Evolutionary conservation across 75 land plant species (phyloP).

Genomic region (Selaginella moellendorffii): DNA sequence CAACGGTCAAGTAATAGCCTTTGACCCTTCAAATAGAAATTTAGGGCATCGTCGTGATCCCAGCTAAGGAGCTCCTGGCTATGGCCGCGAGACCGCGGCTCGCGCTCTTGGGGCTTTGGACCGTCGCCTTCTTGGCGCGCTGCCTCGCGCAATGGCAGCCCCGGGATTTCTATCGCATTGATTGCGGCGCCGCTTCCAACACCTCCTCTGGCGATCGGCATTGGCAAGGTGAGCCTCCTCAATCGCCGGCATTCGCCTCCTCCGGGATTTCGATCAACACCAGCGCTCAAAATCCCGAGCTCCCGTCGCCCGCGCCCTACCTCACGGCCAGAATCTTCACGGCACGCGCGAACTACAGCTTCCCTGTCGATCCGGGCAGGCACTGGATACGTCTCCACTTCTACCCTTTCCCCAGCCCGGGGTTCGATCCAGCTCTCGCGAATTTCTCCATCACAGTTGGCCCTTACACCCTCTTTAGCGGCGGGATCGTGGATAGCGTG

Average conservation of each 20-base stretch:
- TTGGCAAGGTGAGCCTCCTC: neutral
- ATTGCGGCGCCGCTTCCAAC: neutral
- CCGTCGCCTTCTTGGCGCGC: no score
- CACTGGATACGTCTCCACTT: slow-evolving; percentile 50
- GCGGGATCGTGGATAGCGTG: neutral
- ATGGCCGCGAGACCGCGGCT: no score
- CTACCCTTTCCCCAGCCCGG: slow-evolving; percentile 33
- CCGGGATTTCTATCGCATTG: neutral
- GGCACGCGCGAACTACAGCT: slow-evolving; percentile 21
- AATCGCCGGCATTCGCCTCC: neutral
- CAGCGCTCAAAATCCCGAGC: slow-evolving; percentile 31
- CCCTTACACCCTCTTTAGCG: neutral
- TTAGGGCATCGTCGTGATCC: no score
- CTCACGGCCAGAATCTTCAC: slow-evolving; percentile 45
- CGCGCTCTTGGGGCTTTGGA: no score
- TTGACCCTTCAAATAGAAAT: no score
- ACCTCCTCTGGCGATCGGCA: neutral
- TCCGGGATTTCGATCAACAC: slow-evolving; percentile 10
- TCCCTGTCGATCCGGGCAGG: slow-evolving; percentile 36
- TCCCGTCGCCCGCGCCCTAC: slow-evolving; percentile 44
- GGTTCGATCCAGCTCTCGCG: slow-evolving; percentile 13
- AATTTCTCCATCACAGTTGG: slow-evolving; percentile 29
- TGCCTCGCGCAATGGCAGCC: neutral
- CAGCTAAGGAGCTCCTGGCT: no score
- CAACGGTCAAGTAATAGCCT: no score